These are phyloP conservation scores for Xylaria longipes DNA, from an alignment of 495 filamentous ascomycete genomes.

Conservation along the genomic window DNA sequence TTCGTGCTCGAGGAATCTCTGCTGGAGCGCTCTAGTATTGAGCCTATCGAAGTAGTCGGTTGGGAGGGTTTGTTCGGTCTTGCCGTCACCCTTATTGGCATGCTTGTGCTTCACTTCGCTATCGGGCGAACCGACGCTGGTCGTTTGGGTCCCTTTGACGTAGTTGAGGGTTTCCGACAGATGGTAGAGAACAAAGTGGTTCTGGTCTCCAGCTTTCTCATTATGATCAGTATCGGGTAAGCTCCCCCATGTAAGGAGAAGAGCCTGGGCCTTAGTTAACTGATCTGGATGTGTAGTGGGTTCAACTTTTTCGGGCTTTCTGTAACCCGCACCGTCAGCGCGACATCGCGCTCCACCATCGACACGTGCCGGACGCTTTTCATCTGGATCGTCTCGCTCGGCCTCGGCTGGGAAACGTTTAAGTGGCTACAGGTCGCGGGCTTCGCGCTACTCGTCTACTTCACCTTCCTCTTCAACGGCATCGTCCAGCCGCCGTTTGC, in stretches of 20 bases:
- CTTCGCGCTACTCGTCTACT: conserved; percentile 90
- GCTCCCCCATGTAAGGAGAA: conserved; percentile 37
- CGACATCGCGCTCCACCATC: conserved; percentile 92
- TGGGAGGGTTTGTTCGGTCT: conserved; percentile 98
- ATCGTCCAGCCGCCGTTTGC: conserved; percentile 79
- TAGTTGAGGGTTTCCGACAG: conserved; percentile 80
- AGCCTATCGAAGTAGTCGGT: conserved; percentile 88
- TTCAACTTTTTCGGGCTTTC: conserved; percentile 99
- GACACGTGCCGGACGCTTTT: conserved; percentile 97
- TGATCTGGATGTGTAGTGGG: conserved; percentile 58
- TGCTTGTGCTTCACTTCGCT: conserved; percentile 77
- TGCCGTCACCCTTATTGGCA: conserved; percentile 75
- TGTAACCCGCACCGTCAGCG: conserved; percentile 85
- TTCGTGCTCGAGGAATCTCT: conserved; percentile 97
- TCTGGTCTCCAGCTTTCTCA: conserved; percentile 75
- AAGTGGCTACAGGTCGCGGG: conserved; percentile 96
- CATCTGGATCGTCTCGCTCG: conserved; percentile 96
- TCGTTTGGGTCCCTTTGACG: conserved; percentile 85
- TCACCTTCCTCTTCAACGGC: conserved; percentile 96
- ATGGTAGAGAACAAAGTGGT: conserved; percentile 73
- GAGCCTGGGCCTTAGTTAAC: not conserved
- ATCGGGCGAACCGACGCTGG: conserved; percentile 78
- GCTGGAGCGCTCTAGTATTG: conserved; percentile 85
- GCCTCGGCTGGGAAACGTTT: conserved; percentile 95
- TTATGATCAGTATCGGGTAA: conserved; percentile 97